Evolutionary conservation across 2,329 filamentous ascomycete species (phyloP).

Genomic region (Fusarium napiforme): DNA sequence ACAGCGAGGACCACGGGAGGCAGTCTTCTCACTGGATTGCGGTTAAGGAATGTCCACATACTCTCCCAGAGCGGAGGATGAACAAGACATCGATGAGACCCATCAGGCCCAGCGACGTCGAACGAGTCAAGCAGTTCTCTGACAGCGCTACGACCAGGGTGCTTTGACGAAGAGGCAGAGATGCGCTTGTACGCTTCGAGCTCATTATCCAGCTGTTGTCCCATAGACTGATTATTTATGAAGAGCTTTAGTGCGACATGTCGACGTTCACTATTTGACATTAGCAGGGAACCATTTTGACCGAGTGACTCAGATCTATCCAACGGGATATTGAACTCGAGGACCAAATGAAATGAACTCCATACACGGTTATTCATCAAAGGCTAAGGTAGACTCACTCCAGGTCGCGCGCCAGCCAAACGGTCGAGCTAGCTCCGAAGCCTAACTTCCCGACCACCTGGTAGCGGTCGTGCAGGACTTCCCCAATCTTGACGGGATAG

Average conservation of each 20-base stretch:
- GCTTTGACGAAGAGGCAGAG: slow-evolving; percentile 37
- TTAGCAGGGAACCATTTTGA: neutral
- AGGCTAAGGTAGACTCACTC: slow-evolving; percentile 5
- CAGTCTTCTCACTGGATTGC: slow-evolving; percentile 53
- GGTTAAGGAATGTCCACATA: slow-evolving; percentile 51
- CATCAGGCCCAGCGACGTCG: slow-evolving; percentile 49
- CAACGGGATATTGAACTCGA: neutral
- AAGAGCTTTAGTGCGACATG: slow-evolving; percentile 52
- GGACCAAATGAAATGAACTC: neutral
- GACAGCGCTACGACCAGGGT: slow-evolving; percentile 48
- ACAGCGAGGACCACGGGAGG: slow-evolving; percentile 49
- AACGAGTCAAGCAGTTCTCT: slow-evolving; percentile 53
- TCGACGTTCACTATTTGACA: slow-evolving; percentile 29
- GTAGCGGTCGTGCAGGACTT: slow-evolving; percentile 47
- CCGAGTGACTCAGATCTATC: neutral
- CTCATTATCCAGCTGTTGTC: slow-evolving; percentile 48
- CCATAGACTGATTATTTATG: slow-evolving; percentile 39
- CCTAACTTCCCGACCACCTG: slow-evolving; percentile 55
- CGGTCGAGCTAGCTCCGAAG: slow-evolving; percentile 54
- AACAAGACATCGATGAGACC: slow-evolving; percentile 51
- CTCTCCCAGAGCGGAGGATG: slow-evolving; percentile 58
- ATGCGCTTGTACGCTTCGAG: slow-evolving; percentile 57
- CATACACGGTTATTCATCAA: neutral
- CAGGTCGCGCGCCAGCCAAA: slow-evolving; percentile 54
- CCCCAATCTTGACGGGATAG: slow-evolving; percentile 41